Conservation (phyloP, 192 early-diverging fungal genomes). For the Gaertneriomyces semiglobifer region DNA sequence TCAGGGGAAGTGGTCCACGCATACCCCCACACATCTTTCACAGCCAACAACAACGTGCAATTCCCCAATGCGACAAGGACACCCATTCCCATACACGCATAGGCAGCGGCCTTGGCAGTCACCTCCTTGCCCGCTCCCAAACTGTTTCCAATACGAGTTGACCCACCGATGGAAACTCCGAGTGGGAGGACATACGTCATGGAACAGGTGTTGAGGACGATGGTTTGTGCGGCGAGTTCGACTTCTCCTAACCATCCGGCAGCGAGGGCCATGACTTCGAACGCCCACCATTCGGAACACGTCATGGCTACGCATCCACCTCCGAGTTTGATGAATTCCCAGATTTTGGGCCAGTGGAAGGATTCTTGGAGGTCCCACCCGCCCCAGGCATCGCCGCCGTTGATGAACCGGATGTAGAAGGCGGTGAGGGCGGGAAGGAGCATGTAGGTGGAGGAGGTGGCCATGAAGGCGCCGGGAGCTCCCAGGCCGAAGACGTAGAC, state of each 20-base stretch:
- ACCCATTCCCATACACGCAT: constrained; percentile 14
- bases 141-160: constrained; percentile 69
- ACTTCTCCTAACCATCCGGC: constrained; percentile 74
- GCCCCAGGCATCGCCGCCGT: constrained; percentile 76
- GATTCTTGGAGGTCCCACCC: constrained; percentile 72
- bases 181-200: constrained; percentile 73
- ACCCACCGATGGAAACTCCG: constrained; percentile 74
- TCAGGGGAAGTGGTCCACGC: constrained; percentile 63
- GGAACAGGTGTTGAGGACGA: constrained; percentile 67
- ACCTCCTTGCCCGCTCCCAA: constrained; percentile 10
- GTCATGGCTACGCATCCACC: constrained; percentile 77
- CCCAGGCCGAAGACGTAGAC: constrained; percentile 76
- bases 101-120: constrained; percentile 10
- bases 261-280: constrained; percentile 44
- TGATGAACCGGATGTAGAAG: constrained; percentile 58
- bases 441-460: constrained; percentile 73
- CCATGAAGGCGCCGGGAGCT: constrained; percentile 80
- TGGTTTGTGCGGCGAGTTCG: constrained; percentile 76
- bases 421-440: constrained; percentile 63
- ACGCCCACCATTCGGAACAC: constrained; percentile 56
- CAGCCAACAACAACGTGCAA: constrained; percentile 6
- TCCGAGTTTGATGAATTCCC: constrained; percentile 54
- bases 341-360: constrained; percentile 41
- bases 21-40: constrained; percentile 50
- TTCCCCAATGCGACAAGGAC: constrained; percentile 9